Evolutionary conservation across 805 yeast species (phyloP).

Genomic region (Zygosaccharomyces bailii): DNA sequence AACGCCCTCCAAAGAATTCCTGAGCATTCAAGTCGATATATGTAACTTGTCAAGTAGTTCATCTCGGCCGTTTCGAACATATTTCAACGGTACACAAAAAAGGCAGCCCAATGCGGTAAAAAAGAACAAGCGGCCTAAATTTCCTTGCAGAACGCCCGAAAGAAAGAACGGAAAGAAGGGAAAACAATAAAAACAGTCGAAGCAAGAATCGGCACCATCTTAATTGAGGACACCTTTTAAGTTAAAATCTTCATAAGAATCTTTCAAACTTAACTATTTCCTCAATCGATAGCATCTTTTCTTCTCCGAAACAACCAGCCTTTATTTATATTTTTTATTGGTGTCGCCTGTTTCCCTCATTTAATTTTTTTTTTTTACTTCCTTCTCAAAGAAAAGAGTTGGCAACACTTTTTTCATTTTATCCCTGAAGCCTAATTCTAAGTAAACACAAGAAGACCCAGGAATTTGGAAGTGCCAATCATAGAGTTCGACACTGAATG

Average conservation of each 20-base stretch:
- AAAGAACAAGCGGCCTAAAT: conserved; percentile 4
- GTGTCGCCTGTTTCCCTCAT: background rate
- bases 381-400: background rate
- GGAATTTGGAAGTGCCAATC: background rate
- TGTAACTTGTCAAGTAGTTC: background rate
- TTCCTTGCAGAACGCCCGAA: conserved; percentile 7
- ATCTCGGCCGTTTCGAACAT: background rate
- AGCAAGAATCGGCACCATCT: background rate
- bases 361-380: conserved; percentile 1
- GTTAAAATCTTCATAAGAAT: background rate
- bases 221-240: background rate
- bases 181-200: conserved; percentile 2
- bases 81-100: conserved; percentile 5
- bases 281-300: background rate
- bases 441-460: background rate
- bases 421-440: background rate
- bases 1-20: no score
- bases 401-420: background rate
- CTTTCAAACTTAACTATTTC: background rate
- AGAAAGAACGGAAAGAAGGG: background rate
- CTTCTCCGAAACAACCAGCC: background rate
- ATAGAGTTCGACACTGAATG: conserved; percentile 4
- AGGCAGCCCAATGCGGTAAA: conserved; percentile 1
- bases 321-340: background rate
- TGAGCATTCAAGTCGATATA: no score